phyloP scores from a whole-genome alignment of 1,139 yeast genomes.

The Torulaspora pretoriensis region DNA sequence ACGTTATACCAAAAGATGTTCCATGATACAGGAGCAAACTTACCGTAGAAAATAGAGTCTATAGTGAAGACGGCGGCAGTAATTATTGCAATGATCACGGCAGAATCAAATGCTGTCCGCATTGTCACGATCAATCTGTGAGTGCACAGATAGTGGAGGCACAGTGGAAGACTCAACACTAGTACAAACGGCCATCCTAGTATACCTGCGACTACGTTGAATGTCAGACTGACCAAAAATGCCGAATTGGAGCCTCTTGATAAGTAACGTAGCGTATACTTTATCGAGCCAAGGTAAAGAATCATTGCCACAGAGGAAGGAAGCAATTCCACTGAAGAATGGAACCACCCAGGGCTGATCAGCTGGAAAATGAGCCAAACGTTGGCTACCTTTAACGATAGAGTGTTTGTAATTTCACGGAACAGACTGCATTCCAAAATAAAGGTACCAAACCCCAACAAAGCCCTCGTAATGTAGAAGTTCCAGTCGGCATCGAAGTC shows the following conservation, averaged over 20 bases:
- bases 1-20: constrained; percentile 86
- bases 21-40: constrained; percentile 63
- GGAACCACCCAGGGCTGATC: constrained; percentile 53
- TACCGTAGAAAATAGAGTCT: constrained; percentile 67
- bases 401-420: constrained; percentile 23
- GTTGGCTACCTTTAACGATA: constrained; percentile 41
- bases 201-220: constrained; percentile 63
- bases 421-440: constrained; percentile 32
- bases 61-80: constrained; percentile 43
- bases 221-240: constrained; percentile 38
- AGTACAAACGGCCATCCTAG: constrained; percentile 91
- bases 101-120: constrained; percentile 35
- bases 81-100: constrained; percentile 34
- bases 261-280: constrained; percentile 30
- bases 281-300: constrained; percentile 50
- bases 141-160: constrained; percentile 31
- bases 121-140: constrained; percentile 31
- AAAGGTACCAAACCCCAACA: constrained; percentile 50
- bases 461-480: constrained; percentile 53
- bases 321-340: constrained; percentile 77
- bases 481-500: constrained; percentile 22
- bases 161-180: constrained; percentile 60
- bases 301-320: constrained; percentile 88
- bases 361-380: constrained; percentile 34
- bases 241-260: constrained; percentile 25